Evolutionary conservation across 108 stramenopile species (phyloP).

Genomic region (Hondaea fermentalgiana): DNA sequence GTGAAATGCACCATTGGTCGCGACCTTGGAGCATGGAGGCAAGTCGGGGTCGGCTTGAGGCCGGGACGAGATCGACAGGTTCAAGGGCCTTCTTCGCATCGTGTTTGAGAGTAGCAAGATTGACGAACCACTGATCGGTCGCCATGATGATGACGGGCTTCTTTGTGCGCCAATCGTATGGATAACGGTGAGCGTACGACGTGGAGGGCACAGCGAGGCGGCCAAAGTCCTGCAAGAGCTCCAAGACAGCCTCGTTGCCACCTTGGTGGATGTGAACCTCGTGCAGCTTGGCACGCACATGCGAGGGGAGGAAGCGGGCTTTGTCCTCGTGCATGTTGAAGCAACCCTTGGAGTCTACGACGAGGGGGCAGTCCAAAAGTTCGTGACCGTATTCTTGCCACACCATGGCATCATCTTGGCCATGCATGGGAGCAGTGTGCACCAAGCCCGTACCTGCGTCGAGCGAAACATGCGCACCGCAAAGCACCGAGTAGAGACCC

Average conservation of each 20-base stretch:
- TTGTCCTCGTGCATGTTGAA: slow-evolving; percentile 63
- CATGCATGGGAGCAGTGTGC: slow-evolving; percentile 97
- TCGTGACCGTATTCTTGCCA: background rate
- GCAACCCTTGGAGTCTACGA: slow-evolving; percentile 9
- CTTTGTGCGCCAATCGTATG: slow-evolving; percentile 99
- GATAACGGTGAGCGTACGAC: slow-evolving; percentile 94
- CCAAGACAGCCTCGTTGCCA: slow-evolving; percentile 75
- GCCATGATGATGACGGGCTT: slow-evolving; percentile 96
- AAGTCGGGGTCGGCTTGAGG: slow-evolving; percentile 71
- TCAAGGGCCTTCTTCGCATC: slow-evolving; percentile 75
- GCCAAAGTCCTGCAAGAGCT: slow-evolving; percentile 54
- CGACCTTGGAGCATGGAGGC: slow-evolving; percentile 64
- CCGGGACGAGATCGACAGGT: slow-evolving; percentile 85
- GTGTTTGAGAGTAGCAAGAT: slow-evolving; percentile 60
- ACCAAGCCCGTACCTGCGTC: slow-evolving; percentile 96
- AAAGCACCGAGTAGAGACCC: slow-evolving; percentile 53
- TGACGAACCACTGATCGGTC: slow-evolving; percentile 97
- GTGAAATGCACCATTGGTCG: slow-evolving; percentile 95
- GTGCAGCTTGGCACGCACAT: slow-evolving; percentile 72
- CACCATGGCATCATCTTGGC: slow-evolving; percentile 83
- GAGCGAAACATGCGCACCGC: slow-evolving; percentile 94
- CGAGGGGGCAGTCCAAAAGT: background rate
- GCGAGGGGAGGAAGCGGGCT: slow-evolving; percentile 78
- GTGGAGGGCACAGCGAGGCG: slow-evolving; percentile 70
- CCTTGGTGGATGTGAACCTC: slow-evolving; percentile 75